These are phyloP conservation scores for Tolypocladium pustulatum DNA, from an alignment of 2,329 filamentous ascomycete genomes.

Conservation along the genomic window DNA sequence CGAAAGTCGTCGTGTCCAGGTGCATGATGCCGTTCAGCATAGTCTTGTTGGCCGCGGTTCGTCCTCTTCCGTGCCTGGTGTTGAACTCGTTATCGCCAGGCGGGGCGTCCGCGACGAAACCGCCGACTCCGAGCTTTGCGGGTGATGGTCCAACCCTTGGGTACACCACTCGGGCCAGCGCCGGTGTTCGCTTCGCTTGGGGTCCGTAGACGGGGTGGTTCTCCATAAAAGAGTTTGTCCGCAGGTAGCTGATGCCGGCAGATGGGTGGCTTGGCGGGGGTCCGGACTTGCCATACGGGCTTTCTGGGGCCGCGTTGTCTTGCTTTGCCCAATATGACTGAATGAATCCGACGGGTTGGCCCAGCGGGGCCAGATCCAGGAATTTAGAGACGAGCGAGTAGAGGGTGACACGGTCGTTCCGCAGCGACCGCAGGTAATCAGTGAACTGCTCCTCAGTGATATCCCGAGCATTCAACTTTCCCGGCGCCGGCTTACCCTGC, in stretches of 20 bases:
- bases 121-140: conserved; percentile 42
- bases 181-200: conserved; percentile 36
- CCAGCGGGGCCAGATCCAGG: conserved; percentile 49
- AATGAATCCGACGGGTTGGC: conserved; percentile 17
- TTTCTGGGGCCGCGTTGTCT: conserved; percentile 16
- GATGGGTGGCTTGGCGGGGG: conserved; percentile 54
- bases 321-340: conserved; percentile 13
- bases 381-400: conserved; percentile 48
- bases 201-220: conserved; percentile 54
- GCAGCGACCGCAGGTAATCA: conserved; percentile 41
- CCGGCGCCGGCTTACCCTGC: conserved; percentile 18
- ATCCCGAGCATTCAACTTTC: conserved; percentile 17
- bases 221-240: conserved; percentile 41
- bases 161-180: conserved; percentile 39
- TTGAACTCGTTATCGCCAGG: conserved; percentile 33
- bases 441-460: conserved; percentile 41
- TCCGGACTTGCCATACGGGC: conserved; percentile 39
- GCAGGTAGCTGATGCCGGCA: conserved; percentile 51
- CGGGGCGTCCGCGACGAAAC: conserved; percentile 37
- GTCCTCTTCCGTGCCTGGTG: conserved; percentile 9
- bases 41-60: conserved; percentile 10
- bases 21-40: conserved; percentile 24
- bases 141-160: conserved; percentile 24
- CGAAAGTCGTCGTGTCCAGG: conserved; percentile 35
- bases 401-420: conserved; percentile 37